Base-by-base conservation (phyloP, 371 early-diverging fungal genomes). In the Dichotomocladium elegans region DNA sequence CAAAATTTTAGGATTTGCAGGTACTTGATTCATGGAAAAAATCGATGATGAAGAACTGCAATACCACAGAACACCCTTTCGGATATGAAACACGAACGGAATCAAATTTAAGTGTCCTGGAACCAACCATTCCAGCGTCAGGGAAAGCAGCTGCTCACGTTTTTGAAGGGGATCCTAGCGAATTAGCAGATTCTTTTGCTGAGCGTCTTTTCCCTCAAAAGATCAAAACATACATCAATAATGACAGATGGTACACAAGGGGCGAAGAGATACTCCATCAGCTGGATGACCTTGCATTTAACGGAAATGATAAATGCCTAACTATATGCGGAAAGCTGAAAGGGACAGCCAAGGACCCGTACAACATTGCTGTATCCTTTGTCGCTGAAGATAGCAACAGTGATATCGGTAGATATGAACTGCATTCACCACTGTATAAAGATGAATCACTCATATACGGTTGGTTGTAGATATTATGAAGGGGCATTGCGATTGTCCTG, bases 401-500 rank as follows among this genome's bases (percentile, higher is more conserved):
- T 43, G 4, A 33, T 3, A 12, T 26, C 8, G 19, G 34, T 42
- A 45, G 31, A 22, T 44, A 41, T 10, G 22, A 5, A 53, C 22
- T 22, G 17, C 11, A 4, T 42, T 12, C 45, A 29, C 22, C 27
- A 21, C 12, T 17, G 28, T 7, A n/a, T 29, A 30, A 17, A 7
- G 11, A 11, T 15, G 30, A 30, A 2, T 11, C 21, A 24, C 25
- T 8, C 30, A 30, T 28, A 24, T 29, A 11, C 11, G 26, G 27
- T 43, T 29, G 21, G 19, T 12, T 42, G 17, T 43, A 58, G 52
- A 30, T 6, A 40, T 53, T 17, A 27, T 17, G 7, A 33, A 46
- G 19, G 55, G 60, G 1, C 15, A 31, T 12, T 61, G 63, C 33
- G 53, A 57, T 12, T 62, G 63, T 25, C 63, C 63, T 11, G 63